Evolutionary conservation across 805 yeast species (phyloP).

Genomic region (Yarrowia sp.): DNA sequence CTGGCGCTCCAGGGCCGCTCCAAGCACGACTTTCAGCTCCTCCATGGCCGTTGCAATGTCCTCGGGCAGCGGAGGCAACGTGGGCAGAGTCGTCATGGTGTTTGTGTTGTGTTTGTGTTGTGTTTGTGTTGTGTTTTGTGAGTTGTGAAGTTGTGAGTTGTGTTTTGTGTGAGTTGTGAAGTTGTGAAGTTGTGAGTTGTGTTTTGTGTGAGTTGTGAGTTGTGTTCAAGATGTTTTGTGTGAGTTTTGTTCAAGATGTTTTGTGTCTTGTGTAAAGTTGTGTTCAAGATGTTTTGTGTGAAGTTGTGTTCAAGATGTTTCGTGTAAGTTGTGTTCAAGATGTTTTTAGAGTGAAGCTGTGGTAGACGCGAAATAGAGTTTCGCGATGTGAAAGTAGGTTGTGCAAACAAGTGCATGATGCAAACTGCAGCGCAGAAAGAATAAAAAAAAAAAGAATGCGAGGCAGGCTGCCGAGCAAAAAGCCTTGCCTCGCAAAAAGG

Average conservation of each 20-base stretch:
- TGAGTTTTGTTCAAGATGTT: background rate
- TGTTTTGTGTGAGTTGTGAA: background rate
- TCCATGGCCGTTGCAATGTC: slow-evolving; percentile 11
- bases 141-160: background rate
- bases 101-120: background rate
- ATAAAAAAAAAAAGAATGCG: too few relatives aligned
- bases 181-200: background rate
- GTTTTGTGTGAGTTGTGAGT: background rate
- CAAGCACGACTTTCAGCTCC: slow-evolving; percentile 17
- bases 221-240: background rate
- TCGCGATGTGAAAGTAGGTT: too few relatives aligned
- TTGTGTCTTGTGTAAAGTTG: too few relatives aligned
- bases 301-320: background rate
- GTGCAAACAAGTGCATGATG: too few relatives aligned
- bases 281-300: background rate
- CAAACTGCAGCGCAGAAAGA: too few relatives aligned
- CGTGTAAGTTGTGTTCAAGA: too few relatives aligned
- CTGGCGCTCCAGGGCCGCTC: slow-evolving; percentile 5
- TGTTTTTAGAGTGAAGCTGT: too few relatives aligned
- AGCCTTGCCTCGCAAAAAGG: background rate
- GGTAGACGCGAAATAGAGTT: too few relatives aligned
- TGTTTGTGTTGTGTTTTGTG: background rate
- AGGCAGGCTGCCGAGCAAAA: background rate
- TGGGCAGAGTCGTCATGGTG: slow-evolving; percentile 2
- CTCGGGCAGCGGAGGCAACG: slow-evolving; percentile 1